Conservation (phyloP, 164 flowering plant species). For the Tetracentron sinense region DNA sequence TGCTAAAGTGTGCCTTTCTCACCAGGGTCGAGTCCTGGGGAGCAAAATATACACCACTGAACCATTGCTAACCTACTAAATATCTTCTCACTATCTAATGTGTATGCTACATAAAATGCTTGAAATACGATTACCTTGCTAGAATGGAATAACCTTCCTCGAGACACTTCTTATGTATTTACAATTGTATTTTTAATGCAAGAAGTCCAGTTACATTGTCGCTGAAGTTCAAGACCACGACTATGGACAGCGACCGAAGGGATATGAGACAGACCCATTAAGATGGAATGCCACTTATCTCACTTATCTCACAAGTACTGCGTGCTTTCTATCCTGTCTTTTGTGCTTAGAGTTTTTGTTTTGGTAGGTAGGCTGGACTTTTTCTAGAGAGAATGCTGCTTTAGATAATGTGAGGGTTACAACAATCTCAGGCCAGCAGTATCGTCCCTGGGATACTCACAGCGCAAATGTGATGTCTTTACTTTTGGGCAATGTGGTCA, state of each 20-base stretch:
- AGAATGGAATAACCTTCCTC: constrained; percentile 96
- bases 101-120: too few species aligned
- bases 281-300: constrained; percentile 79
- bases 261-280: constrained; percentile 89
- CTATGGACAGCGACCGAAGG: constrained; percentile 75
- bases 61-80: too few species aligned
- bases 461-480: constrained; percentile 80
- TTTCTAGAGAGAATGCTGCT: constrained; percentile 55
- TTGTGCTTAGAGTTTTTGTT: constrained; percentile 61
- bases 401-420: constrained; percentile 53
- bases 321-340: too few species aligned
- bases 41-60: too few species aligned
- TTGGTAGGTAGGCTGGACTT: constrained; percentile 75
- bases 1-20: neutral
- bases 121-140: too few species aligned
- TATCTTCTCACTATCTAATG: too few species aligned
- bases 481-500: constrained; percentile 56
- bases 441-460: constrained; percentile 58
- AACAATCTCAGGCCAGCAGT: constrained; percentile 47
- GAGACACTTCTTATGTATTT: constrained; percentile 82
- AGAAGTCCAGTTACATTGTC: constrained; percentile 87
- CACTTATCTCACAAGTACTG: too few species aligned
- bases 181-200: constrained; percentile 65
- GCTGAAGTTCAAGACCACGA: constrained; percentile 67
- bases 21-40: too few species aligned